Percentiles rank a stretch among this genome's conserved stretches.
Evolutionary conservation across 345 rosid genomes (phyloP).

Genomic region (Acer campestre): DNA sequence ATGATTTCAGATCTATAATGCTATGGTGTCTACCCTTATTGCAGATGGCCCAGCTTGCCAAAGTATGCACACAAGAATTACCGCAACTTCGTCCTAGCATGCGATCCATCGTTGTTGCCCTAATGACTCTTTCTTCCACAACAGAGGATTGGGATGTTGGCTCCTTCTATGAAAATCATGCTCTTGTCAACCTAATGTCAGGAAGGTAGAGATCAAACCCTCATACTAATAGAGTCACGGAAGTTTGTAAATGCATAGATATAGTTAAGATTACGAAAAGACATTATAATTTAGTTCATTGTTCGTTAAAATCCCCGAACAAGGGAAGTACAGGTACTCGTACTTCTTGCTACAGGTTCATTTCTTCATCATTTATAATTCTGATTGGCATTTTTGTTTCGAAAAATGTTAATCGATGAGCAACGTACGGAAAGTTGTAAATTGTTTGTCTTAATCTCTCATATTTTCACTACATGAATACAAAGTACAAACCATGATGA

Average conservation of each 20-base stretch:
- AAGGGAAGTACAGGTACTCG: background rate
- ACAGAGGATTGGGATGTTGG: constrained; percentile 85
- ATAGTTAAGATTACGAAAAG: background rate
- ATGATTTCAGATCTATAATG: constrained; percentile 8
- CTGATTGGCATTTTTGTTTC: background rate
- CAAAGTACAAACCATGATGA: background rate
- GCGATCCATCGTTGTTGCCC: constrained; percentile 90
- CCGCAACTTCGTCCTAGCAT: constrained; percentile 81
- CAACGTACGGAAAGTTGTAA: background rate
- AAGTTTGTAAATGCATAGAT: constrained; percentile 6
- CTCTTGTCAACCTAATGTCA: constrained; percentile 78
- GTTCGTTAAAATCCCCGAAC: background rate
- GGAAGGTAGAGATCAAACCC: constrained; percentile 46
- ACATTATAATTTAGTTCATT: background rate
- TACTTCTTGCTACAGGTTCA: background rate
- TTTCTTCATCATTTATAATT: background rate
- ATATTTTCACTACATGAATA: background rate
- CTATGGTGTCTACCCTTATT: constrained; percentile 9
- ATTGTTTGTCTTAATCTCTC: background rate
- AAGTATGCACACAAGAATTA: constrained; percentile 81
- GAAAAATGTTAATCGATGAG: background rate
- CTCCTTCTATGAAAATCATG: constrained; percentile 67
- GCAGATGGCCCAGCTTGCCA: constrained; percentile 93
- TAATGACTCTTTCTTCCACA: constrained; percentile 79
- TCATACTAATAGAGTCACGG: background rate